A percentile compares a stretch with the other conserved stretches of the same genome.
phyloP scores from a whole-genome alignment of 257 asterid species.

The Solanum microdontum region DNA sequence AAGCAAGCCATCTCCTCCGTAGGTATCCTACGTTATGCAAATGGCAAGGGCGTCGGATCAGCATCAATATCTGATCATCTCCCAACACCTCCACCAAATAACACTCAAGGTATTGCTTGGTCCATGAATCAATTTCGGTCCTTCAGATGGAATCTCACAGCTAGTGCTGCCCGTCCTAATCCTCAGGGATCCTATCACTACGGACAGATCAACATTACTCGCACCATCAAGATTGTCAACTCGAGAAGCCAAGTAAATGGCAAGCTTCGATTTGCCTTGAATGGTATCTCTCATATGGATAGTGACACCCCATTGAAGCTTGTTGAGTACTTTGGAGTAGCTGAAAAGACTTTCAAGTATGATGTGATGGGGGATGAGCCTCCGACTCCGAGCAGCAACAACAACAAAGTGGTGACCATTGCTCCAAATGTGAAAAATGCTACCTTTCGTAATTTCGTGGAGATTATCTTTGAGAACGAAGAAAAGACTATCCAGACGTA shows the following conservation, averaged over 20 bases:
- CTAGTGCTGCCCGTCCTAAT: constrained; percentile 25
- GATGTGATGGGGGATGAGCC: constrained; percentile 24
- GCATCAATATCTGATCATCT: constrained; percentile 17
- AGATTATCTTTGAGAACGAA: constrained; percentile 41
- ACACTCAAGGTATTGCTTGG: background rate
- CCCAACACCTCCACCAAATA: constrained; percentile 12
- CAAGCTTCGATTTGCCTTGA: constrained; percentile 17
- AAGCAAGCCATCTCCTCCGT: constrained; percentile 3
- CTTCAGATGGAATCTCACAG: constrained; percentile 1
- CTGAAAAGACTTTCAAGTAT: constrained; percentile 12
- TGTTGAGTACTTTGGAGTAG: constrained; percentile 7
- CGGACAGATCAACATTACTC: constrained; percentile 23
- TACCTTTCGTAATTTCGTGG: constrained; percentile 35
- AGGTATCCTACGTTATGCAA: constrained; percentile 22
- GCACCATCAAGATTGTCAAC: constrained; percentile 13
- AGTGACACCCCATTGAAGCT: constrained; percentile 14
- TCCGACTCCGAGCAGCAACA: background rate
- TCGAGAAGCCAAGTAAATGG: background rate
- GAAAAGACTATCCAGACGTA: constrained; percentile 45
- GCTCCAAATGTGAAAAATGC: constrained; percentile 32
- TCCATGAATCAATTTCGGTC: constrained; percentile 6
- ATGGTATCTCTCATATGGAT: constrained; percentile 14
- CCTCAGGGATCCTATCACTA: constrained; percentile 27
- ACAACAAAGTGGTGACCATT: background rate
- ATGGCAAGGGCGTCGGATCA: constrained; percentile 9